phyloP scores from a whole-genome alignment of 768 basidiomycete genomes.

The Mycena galopus region DNA sequence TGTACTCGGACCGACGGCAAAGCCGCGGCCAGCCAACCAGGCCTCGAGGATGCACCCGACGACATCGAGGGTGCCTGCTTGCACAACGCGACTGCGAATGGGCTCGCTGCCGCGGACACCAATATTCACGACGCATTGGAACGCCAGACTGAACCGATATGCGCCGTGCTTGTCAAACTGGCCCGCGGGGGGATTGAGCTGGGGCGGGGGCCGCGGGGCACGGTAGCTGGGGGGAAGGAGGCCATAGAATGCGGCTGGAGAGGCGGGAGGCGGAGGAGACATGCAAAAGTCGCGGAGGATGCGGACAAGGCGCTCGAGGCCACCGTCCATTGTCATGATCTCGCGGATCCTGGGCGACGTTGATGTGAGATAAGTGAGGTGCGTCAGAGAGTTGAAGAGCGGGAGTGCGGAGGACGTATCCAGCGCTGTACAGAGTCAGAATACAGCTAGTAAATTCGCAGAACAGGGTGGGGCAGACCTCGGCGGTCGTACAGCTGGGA shows the following conservation, averaged over 20 bases:
- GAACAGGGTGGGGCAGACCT: constrained; percentile 65
- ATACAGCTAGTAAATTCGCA: background rate
- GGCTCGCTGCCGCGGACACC: constrained; percentile 95
- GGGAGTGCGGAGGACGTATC: constrained; percentile 72
- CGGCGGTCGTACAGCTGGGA: constrained; percentile 95
- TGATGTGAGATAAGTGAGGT: constrained; percentile 95
- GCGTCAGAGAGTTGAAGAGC: constrained; percentile 93
- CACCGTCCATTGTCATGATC: constrained; percentile 98
- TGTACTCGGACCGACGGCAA: constrained; percentile 85
- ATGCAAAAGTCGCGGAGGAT: constrained; percentile 92
- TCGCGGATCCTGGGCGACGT: constrained; percentile 98
- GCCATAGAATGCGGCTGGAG: constrained; percentile 81
- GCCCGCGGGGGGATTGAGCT: constrained; percentile 69
- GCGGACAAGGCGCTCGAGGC: constrained; percentile 93
- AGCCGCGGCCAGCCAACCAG: constrained; percentile 90
- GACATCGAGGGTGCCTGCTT: constrained; percentile 93
- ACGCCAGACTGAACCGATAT: constrained; percentile 91
- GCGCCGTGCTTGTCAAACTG: constrained; percentile 86
- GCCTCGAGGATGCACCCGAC: constrained; percentile 95
- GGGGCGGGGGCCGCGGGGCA: constrained; percentile 67
- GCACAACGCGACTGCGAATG: constrained; percentile 92
- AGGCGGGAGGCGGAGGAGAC: constrained; percentile 85
- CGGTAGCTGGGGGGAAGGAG: constrained; percentile 75
- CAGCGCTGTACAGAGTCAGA: constrained; percentile 50
- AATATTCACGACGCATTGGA: constrained; percentile 97